Evolutionary conservation across 495 filamentous ascomycete species (phyloP), one percentile per base, ranked within the genome.

Genomic region (Penicillium lagena): DNA sequence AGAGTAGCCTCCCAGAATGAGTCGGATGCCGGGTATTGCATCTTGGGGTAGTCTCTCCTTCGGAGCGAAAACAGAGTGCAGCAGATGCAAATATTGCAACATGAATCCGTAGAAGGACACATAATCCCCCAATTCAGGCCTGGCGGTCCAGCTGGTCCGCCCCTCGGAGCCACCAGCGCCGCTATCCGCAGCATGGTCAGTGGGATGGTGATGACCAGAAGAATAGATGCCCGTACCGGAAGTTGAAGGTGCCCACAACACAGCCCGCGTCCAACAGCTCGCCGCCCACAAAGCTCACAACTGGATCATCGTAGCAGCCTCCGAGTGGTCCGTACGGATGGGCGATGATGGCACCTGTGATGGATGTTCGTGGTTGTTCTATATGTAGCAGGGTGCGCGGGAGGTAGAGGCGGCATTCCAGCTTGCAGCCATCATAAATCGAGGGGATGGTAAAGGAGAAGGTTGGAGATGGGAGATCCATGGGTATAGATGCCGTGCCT

Each of bases 251-350:
- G 7, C 75, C 85, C 12, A 96, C 87, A 2, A 94, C 62, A 54
- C 77, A 91, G 12, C 86, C 89, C 17, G 70, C 56, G 5, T 71
- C 62, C 7, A 95, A 60, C 17, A 96, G 70, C 43, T 83, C 81
- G 2, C 61, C 60, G 1, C 76, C 78, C 10, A 86, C 59, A 15
- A 78, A 66, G 29, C 76, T 65, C 11, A 98, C 87, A 14, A 94
- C 73, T 0, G 76, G 75, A 51, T 97, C 89, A 58, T 96, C 86
- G 60, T 81, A 91, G 67, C 71, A 83, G 6, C 93, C 93, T 9
- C 93, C 93, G 7, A 97, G 68, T 0, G 86, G 79, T 13, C 89
- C 88, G 49, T 96, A 98, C 0, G 93, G 90, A 62, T 97, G 93
- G 1, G 90, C 91, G 17, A 98, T 60, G 14, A 96, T 76, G 4